Conservation (phyloP, 148 eudicot genomes). For the Rhododendron ovatum region DNA sequence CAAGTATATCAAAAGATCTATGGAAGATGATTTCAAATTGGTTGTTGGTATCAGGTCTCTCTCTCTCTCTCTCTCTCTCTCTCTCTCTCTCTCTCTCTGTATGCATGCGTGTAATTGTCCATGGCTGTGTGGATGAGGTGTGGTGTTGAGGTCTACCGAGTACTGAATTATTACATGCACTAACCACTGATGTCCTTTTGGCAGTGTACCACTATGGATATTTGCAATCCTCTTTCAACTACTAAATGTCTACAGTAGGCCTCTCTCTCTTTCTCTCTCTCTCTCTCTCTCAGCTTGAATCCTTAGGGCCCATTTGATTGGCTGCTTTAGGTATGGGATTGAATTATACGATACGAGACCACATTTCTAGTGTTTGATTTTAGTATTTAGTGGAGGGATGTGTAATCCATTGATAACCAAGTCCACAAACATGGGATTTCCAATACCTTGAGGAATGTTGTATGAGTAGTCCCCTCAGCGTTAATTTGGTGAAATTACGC, state of each 20-base stretch:
- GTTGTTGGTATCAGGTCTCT: slow-evolving; percentile 11
- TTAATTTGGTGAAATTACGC: no score
- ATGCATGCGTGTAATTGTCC: neutral
- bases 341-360: neutral
- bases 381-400: neutral
- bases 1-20: slow-evolving; percentile 81
- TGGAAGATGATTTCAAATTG: slow-evolving; percentile 85
- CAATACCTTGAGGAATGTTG: neutral
- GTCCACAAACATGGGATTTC: neutral
- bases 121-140: neutral
- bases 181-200: neutral
- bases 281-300: no score
- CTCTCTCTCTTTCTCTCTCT: no score
- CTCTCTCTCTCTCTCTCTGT: no score
- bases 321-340: neutral
- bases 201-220: neutral
- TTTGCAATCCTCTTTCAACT: slow-evolving; percentile 47
- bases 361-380: neutral
- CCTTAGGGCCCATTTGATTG: neutral
- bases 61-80: no score
- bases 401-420: neutral
- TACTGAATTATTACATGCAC: no score
- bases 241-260: neutral
- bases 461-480: no score
- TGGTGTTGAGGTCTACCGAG: neutral